Conservation (phyloP, 106 monocot species). For the Amphibolis antarctica region DNA sequence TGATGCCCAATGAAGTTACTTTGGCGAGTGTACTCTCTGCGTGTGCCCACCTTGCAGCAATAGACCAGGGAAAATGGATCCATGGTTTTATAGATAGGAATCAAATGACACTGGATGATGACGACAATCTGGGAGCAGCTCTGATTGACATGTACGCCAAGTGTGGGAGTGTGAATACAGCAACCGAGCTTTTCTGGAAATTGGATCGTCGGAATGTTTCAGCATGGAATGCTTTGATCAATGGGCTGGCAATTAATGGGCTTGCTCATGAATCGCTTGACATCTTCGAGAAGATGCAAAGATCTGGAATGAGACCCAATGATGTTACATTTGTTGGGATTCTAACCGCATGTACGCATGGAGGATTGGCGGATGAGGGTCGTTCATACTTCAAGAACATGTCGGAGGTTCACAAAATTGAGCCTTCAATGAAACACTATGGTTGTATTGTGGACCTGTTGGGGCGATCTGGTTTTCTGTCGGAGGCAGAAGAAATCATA, state of each 20-base stretch:
- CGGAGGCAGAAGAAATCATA: slow-evolving; percentile 40
- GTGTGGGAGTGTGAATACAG: slow-evolving; percentile 36
- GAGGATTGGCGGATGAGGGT: slow-evolving; percentile 56
- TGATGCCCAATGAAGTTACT: slow-evolving; percentile 64
- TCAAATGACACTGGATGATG: slow-evolving; percentile 36
- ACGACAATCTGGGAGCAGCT: slow-evolving; percentile 59
- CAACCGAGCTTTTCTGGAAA: slow-evolving; percentile 32
- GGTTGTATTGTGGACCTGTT: slow-evolving; percentile 72
- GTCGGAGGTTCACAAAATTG: slow-evolving; percentile 29
- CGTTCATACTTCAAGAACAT: slow-evolving; percentile 41
- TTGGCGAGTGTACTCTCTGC: slow-evolving; percentile 63
- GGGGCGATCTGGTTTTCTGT: slow-evolving; percentile 46
- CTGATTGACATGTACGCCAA: slow-evolving; percentile 87
- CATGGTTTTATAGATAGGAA: slow-evolving; percentile 58
- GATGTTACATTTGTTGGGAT: slow-evolving; percentile 56
- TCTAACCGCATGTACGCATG: slow-evolving; percentile 56
- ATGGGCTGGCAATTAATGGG: slow-evolving; percentile 53
- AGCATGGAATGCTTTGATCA: slow-evolving; percentile 74
- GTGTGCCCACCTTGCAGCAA: slow-evolving; percentile 58
- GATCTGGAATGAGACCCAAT: slow-evolving; percentile 28
- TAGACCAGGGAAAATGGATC: slow-evolving; percentile 57
- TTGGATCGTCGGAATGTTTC: slow-evolving; percentile 46
- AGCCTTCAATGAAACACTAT: slow-evolving; percentile 56
- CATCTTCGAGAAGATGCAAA: slow-evolving; percentile 42
- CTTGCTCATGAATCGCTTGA: slow-evolving; percentile 27